Percentiles rank a stretch among this genome's conserved stretches.
phyloP scores from a whole-genome alignment of 495 filamentous ascomycete genomes.

The Pseudoneurospora amorphoporcata region DNA sequence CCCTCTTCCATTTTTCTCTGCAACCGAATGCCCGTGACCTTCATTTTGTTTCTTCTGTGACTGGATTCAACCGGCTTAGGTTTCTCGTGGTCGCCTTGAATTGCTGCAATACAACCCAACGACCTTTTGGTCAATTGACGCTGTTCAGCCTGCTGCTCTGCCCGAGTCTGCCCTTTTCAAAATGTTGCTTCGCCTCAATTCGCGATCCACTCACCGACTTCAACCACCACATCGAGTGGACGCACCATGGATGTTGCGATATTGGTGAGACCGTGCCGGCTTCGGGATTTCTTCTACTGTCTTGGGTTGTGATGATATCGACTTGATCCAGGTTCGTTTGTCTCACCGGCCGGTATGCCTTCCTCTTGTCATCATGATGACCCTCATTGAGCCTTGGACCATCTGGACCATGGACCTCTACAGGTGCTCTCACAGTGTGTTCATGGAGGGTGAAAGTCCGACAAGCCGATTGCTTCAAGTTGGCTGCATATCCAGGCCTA shows the following conservation, averaged over 20 bases:
- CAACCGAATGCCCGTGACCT: neutral
- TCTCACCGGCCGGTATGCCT: neutral
- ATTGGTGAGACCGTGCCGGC: neutral
- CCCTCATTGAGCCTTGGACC: neutral
- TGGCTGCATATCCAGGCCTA: neutral
- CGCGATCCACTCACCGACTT: neutral
- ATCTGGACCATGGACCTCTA: neutral
- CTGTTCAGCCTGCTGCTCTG: neutral
- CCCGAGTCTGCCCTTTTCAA: neutral
- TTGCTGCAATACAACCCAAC: neutral
- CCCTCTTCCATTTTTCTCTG: neutral
- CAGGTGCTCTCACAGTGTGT: neutral
- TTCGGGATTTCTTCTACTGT: neutral
- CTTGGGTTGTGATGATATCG: neutral
- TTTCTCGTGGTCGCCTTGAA: neutral
- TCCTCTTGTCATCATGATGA: neutral
- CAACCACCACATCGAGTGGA: neutral
- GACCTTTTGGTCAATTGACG: neutral
- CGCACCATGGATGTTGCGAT: neutral
- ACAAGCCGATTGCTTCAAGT: neutral
- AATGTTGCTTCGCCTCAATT: neutral
- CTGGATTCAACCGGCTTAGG: neutral
- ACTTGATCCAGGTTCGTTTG: neutral
- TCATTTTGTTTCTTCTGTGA: neutral
- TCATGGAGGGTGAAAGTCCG: neutral